These are phyloP conservation scores for Cordyceps fumosorosea DNA, from an alignment of 2,329 filamentous ascomycete species.

Conservation along the genomic window DNA sequence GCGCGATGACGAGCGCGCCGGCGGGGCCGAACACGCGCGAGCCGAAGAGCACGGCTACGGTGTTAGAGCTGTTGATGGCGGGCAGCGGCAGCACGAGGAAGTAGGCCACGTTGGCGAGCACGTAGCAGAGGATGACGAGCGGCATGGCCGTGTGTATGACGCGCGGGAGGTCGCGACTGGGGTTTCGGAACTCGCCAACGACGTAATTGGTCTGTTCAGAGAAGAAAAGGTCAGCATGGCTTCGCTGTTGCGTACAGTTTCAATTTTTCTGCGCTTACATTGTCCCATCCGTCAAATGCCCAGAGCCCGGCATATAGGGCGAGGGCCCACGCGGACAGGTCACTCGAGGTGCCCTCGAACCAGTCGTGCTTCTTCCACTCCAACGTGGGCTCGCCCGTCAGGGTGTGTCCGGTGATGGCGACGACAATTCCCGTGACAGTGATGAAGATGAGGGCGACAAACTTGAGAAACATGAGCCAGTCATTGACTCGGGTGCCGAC, in stretches of 20 bases:
- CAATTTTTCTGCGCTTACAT: conserved; percentile 56
- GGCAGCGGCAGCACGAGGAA: conserved; percentile 83
- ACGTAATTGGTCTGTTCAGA: conserved; percentile 81
- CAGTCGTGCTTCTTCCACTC: conserved; percentile 86
- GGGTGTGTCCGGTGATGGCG: conserved; percentile 75
- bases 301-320: conserved; percentile 92
- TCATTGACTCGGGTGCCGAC: conserved; percentile 84
- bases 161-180: conserved; percentile 78
- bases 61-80: conserved; percentile 81
- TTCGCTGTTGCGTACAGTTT: not conserved
- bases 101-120: conserved; percentile 88
- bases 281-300: conserved; percentile 99
- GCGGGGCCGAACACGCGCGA: conserved; percentile 79
- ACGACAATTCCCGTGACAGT: conserved; percentile 86
- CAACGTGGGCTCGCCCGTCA: conserved; percentile 64
- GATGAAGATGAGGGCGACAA: conserved; percentile 79
- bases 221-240: conserved; percentile 14
- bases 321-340: conserved; percentile 83
- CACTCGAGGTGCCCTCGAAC: conserved; percentile 79
- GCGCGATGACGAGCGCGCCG: conserved; percentile 75
- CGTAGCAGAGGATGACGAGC: conserved; percentile 81
- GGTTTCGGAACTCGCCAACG: conserved; percentile 92
- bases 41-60: conserved; percentile 92
- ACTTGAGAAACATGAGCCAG: conserved; percentile 95
- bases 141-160: conserved; percentile 97